Percentiles rank a stretch among this genome's conserved stretches.
These are phyloP conservation scores for Plasmodium yoelii DNA, from an alignment of 169 alveolate genomes.

Conservation along the genomic window DNA sequence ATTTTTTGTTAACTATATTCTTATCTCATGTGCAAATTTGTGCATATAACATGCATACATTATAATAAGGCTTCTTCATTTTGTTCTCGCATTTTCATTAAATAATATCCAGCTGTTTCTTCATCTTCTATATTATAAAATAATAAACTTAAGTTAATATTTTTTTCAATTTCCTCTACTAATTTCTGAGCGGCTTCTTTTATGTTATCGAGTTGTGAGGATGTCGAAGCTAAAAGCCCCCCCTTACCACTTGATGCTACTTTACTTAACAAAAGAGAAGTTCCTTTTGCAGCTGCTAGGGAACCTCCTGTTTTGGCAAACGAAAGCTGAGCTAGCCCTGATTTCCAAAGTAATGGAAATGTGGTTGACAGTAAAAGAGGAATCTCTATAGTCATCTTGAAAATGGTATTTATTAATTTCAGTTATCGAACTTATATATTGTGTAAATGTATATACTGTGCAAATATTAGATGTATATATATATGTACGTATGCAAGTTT, in stretches of 20 bases:
- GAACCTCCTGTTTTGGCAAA: conserved; percentile 78
- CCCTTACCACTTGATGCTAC: conserved; percentile 66
- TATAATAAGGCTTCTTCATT: conserved; percentile 10
- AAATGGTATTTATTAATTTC: not conserved
- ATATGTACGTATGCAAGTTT: not conserved
- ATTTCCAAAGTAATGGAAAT: conserved; percentile 72
- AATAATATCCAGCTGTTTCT: conserved; percentile 74
- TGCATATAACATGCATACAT: not conserved
- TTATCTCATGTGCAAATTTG: not conserved
- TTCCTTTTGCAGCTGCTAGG: conserved; percentile 68
- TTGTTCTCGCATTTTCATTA: conserved; percentile 71
- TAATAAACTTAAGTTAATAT: conserved; percentile 37
- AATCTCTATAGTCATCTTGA: conserved; percentile 61
- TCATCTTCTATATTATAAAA: conserved; percentile 73
- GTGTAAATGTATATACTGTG: not conserved
- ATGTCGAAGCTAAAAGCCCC: conserved; percentile 68
- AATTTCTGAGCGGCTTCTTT: conserved; percentile 76
- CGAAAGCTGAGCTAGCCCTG: conserved; percentile 75
- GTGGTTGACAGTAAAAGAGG: conserved; percentile 64
- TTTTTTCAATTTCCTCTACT: conserved; percentile 75
- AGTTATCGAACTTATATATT: not conserved
- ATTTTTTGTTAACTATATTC: too few relatives aligned
- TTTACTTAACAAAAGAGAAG: conserved; percentile 70
- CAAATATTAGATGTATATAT: not conserved
- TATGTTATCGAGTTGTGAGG: conserved; percentile 69